These are phyloP conservation scores for Caryopteris hybrid DNA, from an alignment of 305 asterid species.

Conservation along the genomic window DNA sequence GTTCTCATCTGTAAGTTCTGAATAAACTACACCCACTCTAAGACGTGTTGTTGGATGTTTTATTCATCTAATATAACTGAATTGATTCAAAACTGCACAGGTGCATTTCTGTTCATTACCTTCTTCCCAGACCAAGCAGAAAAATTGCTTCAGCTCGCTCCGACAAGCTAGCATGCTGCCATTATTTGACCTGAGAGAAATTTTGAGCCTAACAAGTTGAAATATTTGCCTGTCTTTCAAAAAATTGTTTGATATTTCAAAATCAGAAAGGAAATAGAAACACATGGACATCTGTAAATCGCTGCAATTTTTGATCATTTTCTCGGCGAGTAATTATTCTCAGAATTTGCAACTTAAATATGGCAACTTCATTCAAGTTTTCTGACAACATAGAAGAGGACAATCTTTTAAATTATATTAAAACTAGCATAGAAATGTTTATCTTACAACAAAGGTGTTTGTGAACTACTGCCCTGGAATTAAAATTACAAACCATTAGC, in stretches of 20 bases:
- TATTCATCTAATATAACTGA: background rate
- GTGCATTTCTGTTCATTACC: slow-evolving; percentile 77
- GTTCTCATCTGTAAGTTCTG: slow-evolving; percentile 70
- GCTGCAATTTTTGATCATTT: background rate
- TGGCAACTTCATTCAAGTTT: background rate
- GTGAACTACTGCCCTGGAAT: slow-evolving; percentile 3
- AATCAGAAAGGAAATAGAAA: background rate
- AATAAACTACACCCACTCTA: background rate
- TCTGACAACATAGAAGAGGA: background rate
- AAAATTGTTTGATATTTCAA: background rate
- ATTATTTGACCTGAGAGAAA: background rate
- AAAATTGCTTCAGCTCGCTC: slow-evolving; percentile 56
- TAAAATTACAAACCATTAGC: slow-evolving; percentile 15
- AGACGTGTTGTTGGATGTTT: background rate
- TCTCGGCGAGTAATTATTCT: too few relatives aligned
- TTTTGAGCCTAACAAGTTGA: background rate
- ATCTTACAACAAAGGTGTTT: slow-evolving; percentile 9
- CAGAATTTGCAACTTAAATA: background rate
- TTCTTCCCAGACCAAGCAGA: slow-evolving; percentile 97
- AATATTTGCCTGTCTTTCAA: background rate
- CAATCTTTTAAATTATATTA: background rate
- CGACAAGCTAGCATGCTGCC: slow-evolving; percentile 42
- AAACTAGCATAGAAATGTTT: background rate
- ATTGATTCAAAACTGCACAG: slow-evolving; percentile 31
- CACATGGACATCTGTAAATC: slow-evolving; percentile 2